These are phyloP conservation scores for Pittosporum tobira DNA, from an alignment of 129 eudicot species.

Conservation along the genomic window DNA sequence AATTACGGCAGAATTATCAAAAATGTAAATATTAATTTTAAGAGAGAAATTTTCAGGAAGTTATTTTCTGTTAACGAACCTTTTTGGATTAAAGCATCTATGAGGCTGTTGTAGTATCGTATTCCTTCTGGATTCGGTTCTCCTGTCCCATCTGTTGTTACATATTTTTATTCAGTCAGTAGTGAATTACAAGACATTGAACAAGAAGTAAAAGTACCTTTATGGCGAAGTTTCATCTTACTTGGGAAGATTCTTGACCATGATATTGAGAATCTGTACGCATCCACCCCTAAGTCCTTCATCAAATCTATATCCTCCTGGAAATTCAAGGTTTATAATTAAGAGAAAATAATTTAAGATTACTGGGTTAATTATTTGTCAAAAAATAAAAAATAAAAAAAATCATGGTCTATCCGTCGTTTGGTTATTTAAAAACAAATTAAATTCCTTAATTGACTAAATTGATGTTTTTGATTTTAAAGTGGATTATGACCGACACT, in stretches of 20 bases:
- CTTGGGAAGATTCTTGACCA: conserved; percentile 96
- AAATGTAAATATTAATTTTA: no score
- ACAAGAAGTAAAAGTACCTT: neutral
- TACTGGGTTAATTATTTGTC: no score
- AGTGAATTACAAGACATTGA: neutral
- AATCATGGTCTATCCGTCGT: neutral
- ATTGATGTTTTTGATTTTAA: neutral
- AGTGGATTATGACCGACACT: no score
- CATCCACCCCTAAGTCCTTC: conserved; percentile 95
- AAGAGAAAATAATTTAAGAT: no score
- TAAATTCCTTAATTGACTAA: conserved; percentile 1
- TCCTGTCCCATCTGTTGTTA: conserved; percentile 84
- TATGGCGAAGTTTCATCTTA: conserved; percentile 22
- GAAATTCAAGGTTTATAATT: conserved; percentile 6
- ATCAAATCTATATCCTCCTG: conserved; percentile 84
- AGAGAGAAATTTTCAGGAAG: neutral
- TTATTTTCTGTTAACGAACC: conserved; percentile 28
- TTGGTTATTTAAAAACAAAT: conserved; percentile 13
- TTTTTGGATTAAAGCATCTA: conserved; percentile 70
- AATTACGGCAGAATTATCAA: conserved; percentile 5
- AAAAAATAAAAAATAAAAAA: no score
- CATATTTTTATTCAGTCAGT: conserved; percentile 11
- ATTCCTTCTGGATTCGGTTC: conserved; percentile 77
- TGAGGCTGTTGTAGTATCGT: conserved; percentile 63
- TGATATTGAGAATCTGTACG: conserved; percentile 93